Evolutionary conservation across 1,284 basidiomycete genomes (phyloP).

Genomic region (Cutaneotrichosporon sp.): DNA sequence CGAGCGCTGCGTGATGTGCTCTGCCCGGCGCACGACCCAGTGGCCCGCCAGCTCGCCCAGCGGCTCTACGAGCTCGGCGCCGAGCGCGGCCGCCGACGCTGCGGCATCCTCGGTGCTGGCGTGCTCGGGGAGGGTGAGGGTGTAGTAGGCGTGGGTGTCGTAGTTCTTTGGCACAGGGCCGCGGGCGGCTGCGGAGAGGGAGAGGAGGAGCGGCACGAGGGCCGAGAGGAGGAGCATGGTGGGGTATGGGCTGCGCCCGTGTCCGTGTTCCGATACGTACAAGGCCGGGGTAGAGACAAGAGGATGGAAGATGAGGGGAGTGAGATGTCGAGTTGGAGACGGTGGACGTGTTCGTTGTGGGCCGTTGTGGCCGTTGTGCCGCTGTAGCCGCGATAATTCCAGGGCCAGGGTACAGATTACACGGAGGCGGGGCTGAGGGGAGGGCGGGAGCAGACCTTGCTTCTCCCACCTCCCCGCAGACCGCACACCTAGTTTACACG

Average conservation of each 20-base stretch:
- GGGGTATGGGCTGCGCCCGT: not conserved
- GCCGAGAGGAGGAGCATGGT: conserved; percentile 19
- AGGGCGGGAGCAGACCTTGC: not conserved
- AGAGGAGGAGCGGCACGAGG: conserved; percentile 26
- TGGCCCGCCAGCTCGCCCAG: conserved; percentile 79
- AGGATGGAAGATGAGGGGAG: not conserved
- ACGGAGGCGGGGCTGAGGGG: no score
- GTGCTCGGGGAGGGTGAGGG: conserved; percentile 54
- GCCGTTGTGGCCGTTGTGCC: not conserved
- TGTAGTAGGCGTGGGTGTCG: conserved; percentile 74
- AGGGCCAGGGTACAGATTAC: not conserved
- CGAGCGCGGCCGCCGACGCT: conserved; percentile 62
- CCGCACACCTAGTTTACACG: no score
- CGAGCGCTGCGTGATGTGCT: not conserved
- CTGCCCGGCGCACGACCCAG: conserved; percentile 74
- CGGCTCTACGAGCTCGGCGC: conserved; percentile 82
- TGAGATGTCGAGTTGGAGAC: not conserved
- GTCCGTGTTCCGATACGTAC: not conserved
- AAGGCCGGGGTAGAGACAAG: not conserved
- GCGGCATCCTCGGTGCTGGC: conserved; percentile 58
- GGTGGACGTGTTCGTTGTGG: not conserved
- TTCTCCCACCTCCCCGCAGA: not conserved
- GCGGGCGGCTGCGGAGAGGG: conserved; percentile 5
- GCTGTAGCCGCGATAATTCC: not conserved
- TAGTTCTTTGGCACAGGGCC: conserved; percentile 56